Base-by-base conservation (phyloP, 176 grass and related monocot species). In the Zizania latifolia region DNA sequence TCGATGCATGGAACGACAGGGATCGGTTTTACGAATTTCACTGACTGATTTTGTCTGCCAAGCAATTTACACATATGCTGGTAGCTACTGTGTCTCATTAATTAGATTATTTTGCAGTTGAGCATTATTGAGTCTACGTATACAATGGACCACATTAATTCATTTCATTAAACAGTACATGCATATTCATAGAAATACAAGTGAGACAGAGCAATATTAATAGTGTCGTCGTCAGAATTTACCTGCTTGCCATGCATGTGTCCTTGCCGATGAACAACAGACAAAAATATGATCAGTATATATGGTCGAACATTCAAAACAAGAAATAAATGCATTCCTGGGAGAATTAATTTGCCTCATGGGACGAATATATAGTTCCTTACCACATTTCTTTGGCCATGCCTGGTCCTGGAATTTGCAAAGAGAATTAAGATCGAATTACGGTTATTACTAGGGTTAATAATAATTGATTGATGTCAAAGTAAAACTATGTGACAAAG, bases 321-420 rank as follows among this genome's bases (percentile, higher is more conserved):
- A 16, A 17, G n/a, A 51, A 21, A 9, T n/a, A 14, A 8, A 28
- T n/a, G n/a, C 70, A 48, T 15, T 59, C 2, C 31, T 12, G 16
- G 65, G 28, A 33, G 62, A 44, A 36, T n/a, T n/a, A 11, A 58
- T 58, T 4, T 43, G 13, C 32, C 3, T 22, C 64, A 40, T 17
- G 15, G 16, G 38, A 59, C 13, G 17, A 5, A 60, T 61, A 31
- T 5, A 68, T 48, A 39, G 12, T 78, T 60, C 51, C 85, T 83
- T 78, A 83, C 81, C 86, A 58, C 86, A 88, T 74, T 84, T 88
- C 86, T 88, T 88, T 36, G 86, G 86, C 86, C 81, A 88, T 29
- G 76, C 75, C 46, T 89, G 81, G 57, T 89, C 86, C 86, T 89
- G 58, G 2, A 68, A 16, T 70, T 68, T 15, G 46, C 8, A 75